phyloP scores from a whole-genome alignment of 2,329 filamentous ascomycete genomes.

The Fusarium decemcellulare region DNA sequence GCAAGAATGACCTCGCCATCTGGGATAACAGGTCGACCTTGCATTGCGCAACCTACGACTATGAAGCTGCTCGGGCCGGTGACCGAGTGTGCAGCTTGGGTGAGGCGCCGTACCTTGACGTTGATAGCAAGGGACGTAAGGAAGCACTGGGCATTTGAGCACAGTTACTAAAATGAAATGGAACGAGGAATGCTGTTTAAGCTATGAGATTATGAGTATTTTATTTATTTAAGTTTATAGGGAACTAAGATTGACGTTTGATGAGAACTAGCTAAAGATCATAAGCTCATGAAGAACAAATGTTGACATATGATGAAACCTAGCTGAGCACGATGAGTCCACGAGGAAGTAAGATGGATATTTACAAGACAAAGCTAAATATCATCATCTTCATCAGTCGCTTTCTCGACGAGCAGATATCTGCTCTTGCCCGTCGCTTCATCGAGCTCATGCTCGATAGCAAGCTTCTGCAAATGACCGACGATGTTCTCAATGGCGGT shows the following conservation, averaged over 20 bases:
- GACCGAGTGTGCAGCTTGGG: slow-evolving; percentile 59
- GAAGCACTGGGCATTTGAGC: slow-evolving; percentile 51
- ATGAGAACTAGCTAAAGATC: too few relatives aligned
- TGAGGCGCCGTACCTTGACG: slow-evolving; percentile 60
- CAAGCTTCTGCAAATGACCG: slow-evolving; percentile 28
- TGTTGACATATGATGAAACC: too few relatives aligned
- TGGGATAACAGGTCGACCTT: slow-evolving; percentile 74
- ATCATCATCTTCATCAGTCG: slow-evolving; percentile 26
- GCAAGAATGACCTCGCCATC: slow-evolving; percentile 69
- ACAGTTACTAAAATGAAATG: neutral
- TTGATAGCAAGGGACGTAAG: slow-evolving; percentile 53
- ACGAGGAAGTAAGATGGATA: too few relatives aligned
- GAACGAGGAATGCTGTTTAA: neutral
- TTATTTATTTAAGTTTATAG: neutral
- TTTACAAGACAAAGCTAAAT: neutral
- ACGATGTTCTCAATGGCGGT: slow-evolving; percentile 32
- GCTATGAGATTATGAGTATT: neutral
- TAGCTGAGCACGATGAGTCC: too few relatives aligned
- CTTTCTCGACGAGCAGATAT: slow-evolving; percentile 25
- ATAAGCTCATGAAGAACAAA: too few relatives aligned
- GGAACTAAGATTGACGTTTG: too few relatives aligned
- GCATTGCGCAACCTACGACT: slow-evolving; percentile 74
- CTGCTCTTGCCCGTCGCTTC: slow-evolving; percentile 35
- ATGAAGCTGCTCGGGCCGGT: slow-evolving; percentile 60
- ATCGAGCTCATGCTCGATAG: slow-evolving; percentile 30